Conservation (phyloP, 345 rosid genomes). For the Rubroshorea leprosula region DNA sequence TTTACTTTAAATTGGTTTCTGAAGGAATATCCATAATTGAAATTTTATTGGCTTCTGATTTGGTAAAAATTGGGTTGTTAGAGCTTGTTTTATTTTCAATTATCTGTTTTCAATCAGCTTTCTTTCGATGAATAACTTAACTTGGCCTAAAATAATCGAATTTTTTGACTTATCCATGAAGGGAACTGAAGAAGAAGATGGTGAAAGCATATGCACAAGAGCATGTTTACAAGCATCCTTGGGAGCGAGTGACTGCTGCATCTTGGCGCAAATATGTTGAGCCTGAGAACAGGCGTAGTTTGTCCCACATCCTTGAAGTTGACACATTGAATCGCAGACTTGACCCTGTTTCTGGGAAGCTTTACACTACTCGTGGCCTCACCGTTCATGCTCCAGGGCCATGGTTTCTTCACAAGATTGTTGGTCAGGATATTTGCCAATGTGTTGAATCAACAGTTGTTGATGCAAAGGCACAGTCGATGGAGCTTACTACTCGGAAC, state of each 20-base stretch:
- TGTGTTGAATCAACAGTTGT: constrained; percentile 87
- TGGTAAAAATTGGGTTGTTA: not conserved
- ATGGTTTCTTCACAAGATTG: constrained; percentile 73
- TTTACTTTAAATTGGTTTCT: too few species aligned
- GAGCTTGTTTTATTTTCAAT: too few species aligned
- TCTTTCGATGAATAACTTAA: not conserved
- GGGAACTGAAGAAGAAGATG: constrained; percentile 26
- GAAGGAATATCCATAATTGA: not conserved
- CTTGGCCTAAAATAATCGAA: not conserved
- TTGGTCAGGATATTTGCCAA: constrained; percentile 92
- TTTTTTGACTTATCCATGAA: constrained; percentile 5
- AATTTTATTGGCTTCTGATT: not conserved
- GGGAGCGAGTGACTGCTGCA: constrained; percentile 97
- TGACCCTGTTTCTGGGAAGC: constrained; percentile 63
- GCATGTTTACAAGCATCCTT: constrained; percentile 91
- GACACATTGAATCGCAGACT: constrained; percentile 74
- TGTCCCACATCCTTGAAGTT: constrained; percentile 77
- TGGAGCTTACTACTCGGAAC: constrained; percentile 83
- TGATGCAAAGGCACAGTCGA: constrained; percentile 65
- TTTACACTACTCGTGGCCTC: constrained; percentile 81
- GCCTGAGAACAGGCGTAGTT: constrained; percentile 79
- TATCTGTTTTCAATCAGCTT: not conserved
- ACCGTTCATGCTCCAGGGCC: constrained; percentile 92
- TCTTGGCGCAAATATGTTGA: constrained; percentile 97
- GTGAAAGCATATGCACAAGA: constrained; percentile 85